phyloP scores from a whole-genome alignment of 257 asterid genomes.

The Solanum corneliomulleri region DNA sequence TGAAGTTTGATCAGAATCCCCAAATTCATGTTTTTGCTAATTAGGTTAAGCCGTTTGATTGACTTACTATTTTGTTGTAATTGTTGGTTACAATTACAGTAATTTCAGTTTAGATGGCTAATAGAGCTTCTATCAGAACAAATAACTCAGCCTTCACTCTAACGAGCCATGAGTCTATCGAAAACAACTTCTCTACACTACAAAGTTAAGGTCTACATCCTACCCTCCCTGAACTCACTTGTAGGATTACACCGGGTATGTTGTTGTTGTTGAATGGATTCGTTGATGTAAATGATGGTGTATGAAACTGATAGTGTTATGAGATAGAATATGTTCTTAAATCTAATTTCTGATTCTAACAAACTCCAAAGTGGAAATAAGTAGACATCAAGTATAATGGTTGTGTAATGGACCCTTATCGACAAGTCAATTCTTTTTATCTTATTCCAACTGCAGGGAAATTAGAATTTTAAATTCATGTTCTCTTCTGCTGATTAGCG shows the following conservation, averaged over 20 bases:
- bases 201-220: not conserved
- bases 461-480: not conserved
- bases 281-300: too few species aligned
- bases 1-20: too few species aligned
- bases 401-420: not conserved
- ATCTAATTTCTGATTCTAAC: not conserved
- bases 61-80: not conserved
- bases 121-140: not conserved
- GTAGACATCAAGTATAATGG: not conserved
- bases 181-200: not conserved
- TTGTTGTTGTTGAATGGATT: not conserved
- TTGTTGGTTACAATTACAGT: not conserved
- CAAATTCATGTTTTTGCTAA: too few species aligned
- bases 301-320: not conserved
- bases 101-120: not conserved
- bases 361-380: not conserved
- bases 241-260: not conserved
- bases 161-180: not conserved
- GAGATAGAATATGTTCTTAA: not conserved
- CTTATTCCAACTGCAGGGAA: not conserved
- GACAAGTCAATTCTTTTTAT: not conserved
- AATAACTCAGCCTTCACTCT: not conserved
- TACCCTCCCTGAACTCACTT: not conserved
- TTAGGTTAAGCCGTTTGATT: too few species aligned
- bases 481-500: not conserved